These are phyloP conservation scores for Dictyophora rubrovolvata DNA, from an alignment of 768 basidiomycete genomes.

Conservation along the genomic window DNA sequence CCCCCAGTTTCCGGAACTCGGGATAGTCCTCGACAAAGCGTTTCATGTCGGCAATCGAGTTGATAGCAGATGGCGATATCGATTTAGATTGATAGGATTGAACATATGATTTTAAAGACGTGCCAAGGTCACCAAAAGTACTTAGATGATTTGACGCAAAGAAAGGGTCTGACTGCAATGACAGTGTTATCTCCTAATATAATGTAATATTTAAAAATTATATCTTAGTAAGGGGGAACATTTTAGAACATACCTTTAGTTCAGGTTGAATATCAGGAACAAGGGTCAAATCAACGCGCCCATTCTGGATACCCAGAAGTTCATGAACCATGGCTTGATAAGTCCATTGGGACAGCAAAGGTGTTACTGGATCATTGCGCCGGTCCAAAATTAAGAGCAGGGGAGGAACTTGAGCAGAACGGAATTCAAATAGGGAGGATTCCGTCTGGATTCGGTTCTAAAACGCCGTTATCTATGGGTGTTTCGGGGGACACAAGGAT, in stretches of 20 bases:
- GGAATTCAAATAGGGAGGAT: slow-evolving; percentile 83
- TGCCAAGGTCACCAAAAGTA: slow-evolving; percentile 95
- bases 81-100: slow-evolving; percentile 84
- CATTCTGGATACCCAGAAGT: slow-evolving; percentile 85
- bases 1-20: slow-evolving; percentile 91
- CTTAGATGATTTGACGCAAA: slow-evolving; percentile 83
- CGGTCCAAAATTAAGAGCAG: slow-evolving; percentile 88
- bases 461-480: slow-evolving; percentile 2
- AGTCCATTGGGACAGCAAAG: slow-evolving; percentile 94
- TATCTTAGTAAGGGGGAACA: neutral
- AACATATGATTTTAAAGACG: slow-evolving; percentile 84
- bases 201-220: neutral
- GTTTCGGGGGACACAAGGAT: neutral
- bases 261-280: slow-evolving; percentile 85
- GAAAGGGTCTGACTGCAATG: slow-evolving; percentile 85
- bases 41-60: slow-evolving; percentile 96
- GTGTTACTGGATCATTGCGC: slow-evolving; percentile 94
- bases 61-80: slow-evolving; percentile 71
- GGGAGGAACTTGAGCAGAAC: slow-evolving; percentile 79
- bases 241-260: slow-evolving; percentile 48
- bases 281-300: slow-evolving; percentile 72
- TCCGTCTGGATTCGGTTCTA: slow-evolving; percentile 77
- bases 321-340: slow-evolving; percentile 99
- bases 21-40: slow-evolving; percentile 96
- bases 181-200: slow-evolving; percentile 88